These are phyloP conservation scores for Xylaria sp. DNA, from an alignment of 2,329 filamentous ascomycete species.

Conservation along the genomic window DNA sequence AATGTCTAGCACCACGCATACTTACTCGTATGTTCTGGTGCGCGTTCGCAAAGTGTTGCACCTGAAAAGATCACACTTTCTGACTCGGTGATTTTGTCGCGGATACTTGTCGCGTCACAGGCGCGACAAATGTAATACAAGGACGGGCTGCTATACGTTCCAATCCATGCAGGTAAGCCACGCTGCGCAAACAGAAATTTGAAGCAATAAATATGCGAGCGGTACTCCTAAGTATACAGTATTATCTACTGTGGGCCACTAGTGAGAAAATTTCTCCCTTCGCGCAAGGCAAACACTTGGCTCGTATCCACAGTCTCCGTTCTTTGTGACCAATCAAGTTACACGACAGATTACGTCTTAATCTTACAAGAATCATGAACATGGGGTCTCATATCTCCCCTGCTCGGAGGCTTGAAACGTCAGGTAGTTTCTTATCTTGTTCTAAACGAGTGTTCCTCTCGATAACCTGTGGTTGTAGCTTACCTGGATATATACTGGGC, in stretches of 20 bases:
- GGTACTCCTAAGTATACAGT: slow-evolving; percentile 34
- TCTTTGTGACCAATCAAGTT: slow-evolving; percentile 11
- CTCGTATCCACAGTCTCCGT: not conserved
- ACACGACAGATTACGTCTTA: not conserved
- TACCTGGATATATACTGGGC: too few species aligned
- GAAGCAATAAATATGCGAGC: slow-evolving; percentile 22
- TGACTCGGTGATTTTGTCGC: slow-evolving; percentile 7
- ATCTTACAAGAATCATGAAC: slow-evolving; percentile 8
- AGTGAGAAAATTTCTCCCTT: slow-evolving; percentile 9
- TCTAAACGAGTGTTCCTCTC: too few species aligned
- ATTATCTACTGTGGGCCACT: slow-evolving; percentile 19
- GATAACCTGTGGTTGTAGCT: too few species aligned
- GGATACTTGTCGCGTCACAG: slow-evolving; percentile 21
- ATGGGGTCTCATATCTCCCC: not conserved
- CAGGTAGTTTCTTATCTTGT: too few species aligned
- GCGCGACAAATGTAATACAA: slow-evolving; percentile 29
- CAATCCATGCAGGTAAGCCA: slow-evolving; percentile 37
- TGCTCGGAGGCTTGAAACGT: not conserved
- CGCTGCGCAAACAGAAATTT: slow-evolving; percentile 30
- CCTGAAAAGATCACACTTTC: not conserved
- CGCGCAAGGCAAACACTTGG: slow-evolving; percentile 10
- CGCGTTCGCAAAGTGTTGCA: slow-evolving; percentile 24
- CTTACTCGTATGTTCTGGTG: not conserved
- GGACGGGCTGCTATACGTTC: slow-evolving; percentile 29
- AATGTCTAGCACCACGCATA: too few species aligned